Evolutionary conservation across 148 eudicot species (phyloP).

Genomic region (Amaranthus cruentus): DNA sequence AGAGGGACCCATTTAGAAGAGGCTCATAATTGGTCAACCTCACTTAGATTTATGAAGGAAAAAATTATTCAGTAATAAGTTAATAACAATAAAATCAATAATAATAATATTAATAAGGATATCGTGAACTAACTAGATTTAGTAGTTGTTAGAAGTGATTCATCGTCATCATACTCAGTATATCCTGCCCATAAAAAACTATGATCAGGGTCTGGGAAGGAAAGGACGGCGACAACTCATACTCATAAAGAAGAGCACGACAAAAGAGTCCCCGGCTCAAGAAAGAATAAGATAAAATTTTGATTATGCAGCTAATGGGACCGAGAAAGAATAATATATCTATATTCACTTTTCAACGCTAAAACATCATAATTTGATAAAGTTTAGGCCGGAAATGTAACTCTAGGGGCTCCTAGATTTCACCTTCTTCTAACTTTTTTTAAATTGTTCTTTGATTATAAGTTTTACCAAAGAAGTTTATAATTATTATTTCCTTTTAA

Average conservation of each 20-base stretch:
- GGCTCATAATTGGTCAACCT: conserved; percentile 25
- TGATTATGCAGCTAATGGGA: no score
- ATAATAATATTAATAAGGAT: neutral
- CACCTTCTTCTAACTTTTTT: neutral
- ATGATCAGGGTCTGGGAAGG: no score
- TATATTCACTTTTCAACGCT: neutral
- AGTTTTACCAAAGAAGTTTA: no score
- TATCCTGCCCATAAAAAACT: no score
- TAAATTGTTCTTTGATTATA: no score
- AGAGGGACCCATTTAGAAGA: neutral
- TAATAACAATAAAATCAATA: neutral
- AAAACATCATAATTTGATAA: neutral
- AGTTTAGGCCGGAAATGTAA: neutral
- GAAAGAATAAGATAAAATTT: no score
- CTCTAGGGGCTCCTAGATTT: conserved; percentile 14
- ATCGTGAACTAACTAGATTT: conserved; percentile 22
- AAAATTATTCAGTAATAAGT: conserved; percentile 1
- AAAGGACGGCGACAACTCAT: no score
- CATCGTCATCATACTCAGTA: no score
- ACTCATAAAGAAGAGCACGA: no score
- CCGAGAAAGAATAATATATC: neutral
- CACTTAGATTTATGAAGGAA: conserved; percentile 20
- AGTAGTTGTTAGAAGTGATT: conserved; percentile 18
- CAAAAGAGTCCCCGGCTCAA: no score
- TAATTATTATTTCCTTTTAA: no score